These are phyloP conservation scores for Cochlearia excelsa DNA, from an alignment of 345 rosid genomes.

Conservation along the genomic window DNA sequence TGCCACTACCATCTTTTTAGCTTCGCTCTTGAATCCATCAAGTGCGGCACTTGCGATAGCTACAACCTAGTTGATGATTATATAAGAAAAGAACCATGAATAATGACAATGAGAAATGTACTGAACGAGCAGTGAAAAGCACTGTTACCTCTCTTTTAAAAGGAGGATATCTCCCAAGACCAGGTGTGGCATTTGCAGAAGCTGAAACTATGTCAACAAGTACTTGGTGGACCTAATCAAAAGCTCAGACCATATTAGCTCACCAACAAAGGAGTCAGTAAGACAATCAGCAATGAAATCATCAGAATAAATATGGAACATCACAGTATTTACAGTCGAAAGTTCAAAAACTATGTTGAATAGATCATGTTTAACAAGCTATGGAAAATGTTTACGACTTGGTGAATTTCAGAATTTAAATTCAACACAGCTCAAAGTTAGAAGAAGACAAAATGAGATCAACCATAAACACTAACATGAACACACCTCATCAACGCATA, in stretches of 20 bases:
- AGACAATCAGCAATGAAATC: conserved; percentile 5
- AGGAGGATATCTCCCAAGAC: conserved; percentile 84
- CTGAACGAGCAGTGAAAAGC: conserved; percentile 5
- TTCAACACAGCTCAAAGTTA: conserved; percentile 14
- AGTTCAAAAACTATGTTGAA: conserved; percentile 1
- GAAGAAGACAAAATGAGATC: conserved; percentile 12
- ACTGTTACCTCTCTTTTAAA: conserved; percentile 77
- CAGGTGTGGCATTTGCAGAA: conserved; percentile 72
- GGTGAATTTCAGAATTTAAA: conserved; percentile 9
- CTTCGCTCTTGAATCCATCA: conserved; percentile 74
- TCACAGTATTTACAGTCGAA: background rate
- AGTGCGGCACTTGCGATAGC: conserved; percentile 71
- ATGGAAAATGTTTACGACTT: conserved; percentile 10
- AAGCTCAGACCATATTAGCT: conserved; percentile 15
- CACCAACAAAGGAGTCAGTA: conserved; percentile 6
- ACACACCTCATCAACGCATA: conserved; percentile 79
- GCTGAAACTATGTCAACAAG: conserved; percentile 73
- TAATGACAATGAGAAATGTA: background rate
- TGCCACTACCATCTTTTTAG: conserved; percentile 75
- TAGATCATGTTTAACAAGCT: conserved; percentile 23
- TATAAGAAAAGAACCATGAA: conserved; percentile 2
- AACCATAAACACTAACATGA: conserved; percentile 12
- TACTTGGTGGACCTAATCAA: conserved; percentile 66
- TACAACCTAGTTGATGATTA: conserved; percentile 46
- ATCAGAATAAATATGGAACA: conserved; percentile 17